phyloP scores from a whole-genome alignment of 2,329 filamentous ascomycete species.

The Thermomyces lanuginosus region DNA sequence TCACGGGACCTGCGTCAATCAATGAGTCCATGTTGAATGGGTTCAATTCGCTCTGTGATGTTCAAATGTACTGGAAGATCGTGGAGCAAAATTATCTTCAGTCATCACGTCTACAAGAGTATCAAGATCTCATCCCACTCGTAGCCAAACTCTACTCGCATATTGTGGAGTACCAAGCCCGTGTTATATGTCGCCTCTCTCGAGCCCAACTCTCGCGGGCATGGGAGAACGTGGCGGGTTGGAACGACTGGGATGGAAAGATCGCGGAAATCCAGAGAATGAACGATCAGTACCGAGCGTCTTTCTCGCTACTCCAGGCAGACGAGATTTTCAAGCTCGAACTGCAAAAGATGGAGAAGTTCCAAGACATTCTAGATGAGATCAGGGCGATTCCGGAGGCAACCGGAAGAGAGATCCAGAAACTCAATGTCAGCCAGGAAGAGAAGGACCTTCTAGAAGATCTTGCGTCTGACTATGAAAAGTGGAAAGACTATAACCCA shows the following conservation, averaged over 20 bases:
- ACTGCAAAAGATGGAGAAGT: constrained; percentile 1
- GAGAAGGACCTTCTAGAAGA: constrained; percentile 1
- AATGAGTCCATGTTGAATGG: constrained; percentile 11
- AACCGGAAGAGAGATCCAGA: too few relatives aligned
- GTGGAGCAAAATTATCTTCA: constrained; percentile 7
- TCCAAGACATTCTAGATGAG: neutral
- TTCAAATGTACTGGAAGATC: constrained; percentile 10
- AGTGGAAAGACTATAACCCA: constrained; percentile 15
- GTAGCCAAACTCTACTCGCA: constrained; percentile 10
- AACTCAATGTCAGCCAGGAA: too few relatives aligned
- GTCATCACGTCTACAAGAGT: neutral
- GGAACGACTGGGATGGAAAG: neutral
- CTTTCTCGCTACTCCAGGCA: neutral
- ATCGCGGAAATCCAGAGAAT: neutral
- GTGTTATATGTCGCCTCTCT: constrained; percentile 6
- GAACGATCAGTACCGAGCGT: neutral
- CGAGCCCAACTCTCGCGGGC: constrained; percentile 3
- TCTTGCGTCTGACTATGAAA: constrained; percentile 11
- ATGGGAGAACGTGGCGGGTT: constrained; percentile 8
- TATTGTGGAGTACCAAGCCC: constrained; percentile 8
- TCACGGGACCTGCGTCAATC: constrained; percentile 2
- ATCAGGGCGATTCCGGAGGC: neutral
- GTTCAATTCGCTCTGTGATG: constrained; percentile 8
- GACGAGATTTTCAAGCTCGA: neutral
- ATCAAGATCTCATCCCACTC: constrained; percentile 1